These are phyloP conservation scores for Raphanus sativus DNA, from an alignment of 345 rosid genomes.

Conservation along the genomic window DNA sequence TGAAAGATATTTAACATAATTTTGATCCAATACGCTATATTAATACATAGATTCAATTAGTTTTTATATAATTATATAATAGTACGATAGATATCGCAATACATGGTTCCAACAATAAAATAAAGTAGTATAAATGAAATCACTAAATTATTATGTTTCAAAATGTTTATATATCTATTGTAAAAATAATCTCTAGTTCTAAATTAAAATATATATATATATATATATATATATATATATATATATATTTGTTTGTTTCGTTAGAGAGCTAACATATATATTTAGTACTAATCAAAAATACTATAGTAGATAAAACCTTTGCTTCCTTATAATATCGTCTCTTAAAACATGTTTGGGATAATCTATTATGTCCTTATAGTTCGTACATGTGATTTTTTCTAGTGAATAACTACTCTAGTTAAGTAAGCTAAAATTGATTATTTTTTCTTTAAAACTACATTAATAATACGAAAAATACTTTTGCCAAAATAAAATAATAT, in stretches of 20 bases:
- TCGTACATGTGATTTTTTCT: background rate
- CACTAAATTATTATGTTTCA: too few species aligned
- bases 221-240: too few species aligned
- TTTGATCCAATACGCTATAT: too few species aligned
- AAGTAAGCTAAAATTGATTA: background rate
- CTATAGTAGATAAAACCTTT: background rate
- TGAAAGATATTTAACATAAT: too few species aligned
- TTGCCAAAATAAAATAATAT: background rate
- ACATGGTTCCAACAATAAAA: too few species aligned
- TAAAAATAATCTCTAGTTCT: too few species aligned
- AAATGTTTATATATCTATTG: too few species aligned
- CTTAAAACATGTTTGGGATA: background rate
- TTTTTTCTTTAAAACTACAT: background rate
- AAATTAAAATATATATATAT: too few species aligned
- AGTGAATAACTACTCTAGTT: background rate
- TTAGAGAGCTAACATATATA: background rate
- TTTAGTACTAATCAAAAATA: background rate
- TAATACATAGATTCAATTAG: too few species aligned
- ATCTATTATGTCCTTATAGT: background rate
- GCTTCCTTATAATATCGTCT: background rate
- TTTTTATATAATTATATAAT: too few species aligned
- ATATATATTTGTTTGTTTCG: background rate
- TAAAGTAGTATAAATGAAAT: too few species aligned
- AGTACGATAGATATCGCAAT: too few species aligned
- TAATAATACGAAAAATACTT: background rate